Base-by-base conservation (phyloP, 495 filamentous ascomycete species). In the Viridothelium virens region DNA sequence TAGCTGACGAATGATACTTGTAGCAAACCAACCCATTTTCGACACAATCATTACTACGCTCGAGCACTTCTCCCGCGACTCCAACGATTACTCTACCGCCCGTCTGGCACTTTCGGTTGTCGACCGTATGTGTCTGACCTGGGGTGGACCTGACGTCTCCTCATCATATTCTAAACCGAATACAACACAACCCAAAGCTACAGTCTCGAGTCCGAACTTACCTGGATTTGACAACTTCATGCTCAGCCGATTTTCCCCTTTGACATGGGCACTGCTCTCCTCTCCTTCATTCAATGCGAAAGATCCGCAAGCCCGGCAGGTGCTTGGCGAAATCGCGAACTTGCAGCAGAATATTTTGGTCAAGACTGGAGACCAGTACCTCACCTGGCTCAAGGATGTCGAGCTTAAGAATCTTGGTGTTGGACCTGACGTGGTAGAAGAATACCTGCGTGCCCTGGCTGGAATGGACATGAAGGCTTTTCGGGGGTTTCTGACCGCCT, bases 191-290 rank as follows among this genome's bases (percentile, higher is more conserved):
- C 69, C 81, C 14, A 80, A 66, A 47, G 59, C 31, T 65, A 66
- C 41, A 41, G 63, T 56, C 63, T 61, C 67, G 14, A 78, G 82
- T 50, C 78, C 82, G 2, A 78, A 78, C 38, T 85, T 99, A 37
- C 88, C 91, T 25, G 95, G 94, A n/a, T 97, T 99, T 73, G 91
- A 95, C 67, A 83, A 83, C 47, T 95, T 93, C 77, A 89, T 95
- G 78, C 89, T 96, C 63, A 81, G 86, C 36, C 84, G 88, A n/a
- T 93, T 98, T 77, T 91, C 95, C 18, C 84, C 90, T 0, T 78
- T 93, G 38, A 91, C 89, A 73, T 98, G 94, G 92, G 86, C 86
- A 5, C 85, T 97, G 1, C 84, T 93, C 1, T 83, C 83, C 12
- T 87, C 89, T 11, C 78, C 86, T 2, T 83, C 84, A 14, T 96